Percentiles rank a stretch among this genome's conserved stretches.
phyloP scores from a whole-genome alignment of 1,284 basidiomycete genomes.

The Flammula alnicola region DNA sequence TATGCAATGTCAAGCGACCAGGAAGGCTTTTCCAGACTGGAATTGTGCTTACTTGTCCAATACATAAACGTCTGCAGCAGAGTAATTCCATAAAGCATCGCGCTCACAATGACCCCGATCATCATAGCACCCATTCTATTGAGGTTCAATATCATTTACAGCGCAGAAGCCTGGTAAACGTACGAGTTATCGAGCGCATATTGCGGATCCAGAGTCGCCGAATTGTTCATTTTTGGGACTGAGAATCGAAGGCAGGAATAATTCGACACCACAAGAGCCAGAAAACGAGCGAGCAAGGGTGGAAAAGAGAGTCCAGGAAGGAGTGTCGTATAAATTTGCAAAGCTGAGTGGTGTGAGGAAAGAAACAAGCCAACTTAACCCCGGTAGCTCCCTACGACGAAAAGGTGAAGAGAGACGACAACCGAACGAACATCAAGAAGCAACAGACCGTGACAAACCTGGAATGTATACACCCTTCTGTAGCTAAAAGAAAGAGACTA shows the following conservation, averaged over 20 bases:
- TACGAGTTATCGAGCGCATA: conserved; percentile 35
- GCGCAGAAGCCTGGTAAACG: conserved; percentile 10
- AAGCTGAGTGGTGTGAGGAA: too few relatives aligned
- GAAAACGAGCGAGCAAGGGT: too few relatives aligned
- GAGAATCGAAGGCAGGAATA: too few relatives aligned
- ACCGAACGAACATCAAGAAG: background rate
- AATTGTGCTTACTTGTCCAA: conserved; percentile 32
- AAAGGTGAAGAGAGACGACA: too few relatives aligned
- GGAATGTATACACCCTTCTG: background rate
- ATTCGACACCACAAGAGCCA: too few relatives aligned
- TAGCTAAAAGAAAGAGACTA: conserved; percentile 1
- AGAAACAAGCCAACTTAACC: too few relatives aligned
- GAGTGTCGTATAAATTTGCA: too few relatives aligned
- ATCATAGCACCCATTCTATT: conserved; percentile 44
- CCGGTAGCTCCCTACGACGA: too few relatives aligned
- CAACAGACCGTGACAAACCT: background rate
- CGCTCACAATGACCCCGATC: conserved; percentile 42
- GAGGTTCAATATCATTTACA: background rate
- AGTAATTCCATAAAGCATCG: conserved; percentile 41
- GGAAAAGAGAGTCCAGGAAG: too few relatives aligned
- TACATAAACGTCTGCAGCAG: conserved; percentile 42
- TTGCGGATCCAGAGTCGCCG: conserved; percentile 16
- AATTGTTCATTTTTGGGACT: too few relatives aligned
- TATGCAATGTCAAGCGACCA: background rate
- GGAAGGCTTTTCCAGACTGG: background rate